Percentiles rank a stretch among this genome's conserved stretches.
Evolutionary conservation across 768 basidiomycete genomes (phyloP).

Genomic region (Panus rudis): DNA sequence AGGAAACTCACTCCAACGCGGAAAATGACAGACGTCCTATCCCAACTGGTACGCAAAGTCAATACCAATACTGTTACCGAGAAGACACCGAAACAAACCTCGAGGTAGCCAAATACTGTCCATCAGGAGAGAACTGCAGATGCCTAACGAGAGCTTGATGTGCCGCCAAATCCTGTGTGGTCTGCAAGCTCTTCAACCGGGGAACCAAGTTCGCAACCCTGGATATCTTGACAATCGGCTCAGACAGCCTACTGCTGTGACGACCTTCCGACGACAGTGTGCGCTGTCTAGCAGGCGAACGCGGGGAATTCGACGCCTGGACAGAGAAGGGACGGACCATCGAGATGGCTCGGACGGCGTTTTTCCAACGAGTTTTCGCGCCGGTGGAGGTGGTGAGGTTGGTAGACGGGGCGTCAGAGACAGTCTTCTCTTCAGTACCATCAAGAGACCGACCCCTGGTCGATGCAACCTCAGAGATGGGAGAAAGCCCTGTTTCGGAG

Average conservation of each 20-base stretch:
- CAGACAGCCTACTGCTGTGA: slow-evolving; percentile 7
- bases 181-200: slow-evolving; percentile 44
- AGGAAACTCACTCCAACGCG: slow-evolving; percentile 45
- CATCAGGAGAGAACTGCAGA: slow-evolving; percentile 72
- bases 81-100: slow-evolving; percentile 33
- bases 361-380: slow-evolving; percentile 32
- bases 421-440: slow-evolving; percentile 13
- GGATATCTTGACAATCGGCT: slow-evolving; percentile 36
- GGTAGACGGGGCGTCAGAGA: slow-evolving; percentile 3
- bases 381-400: slow-evolving; percentile 17
- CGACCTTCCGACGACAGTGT: slow-evolving; percentile 22
- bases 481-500: slow-evolving; percentile 14
- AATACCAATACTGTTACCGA: neutral
- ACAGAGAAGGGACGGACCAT: slow-evolving; percentile 32
- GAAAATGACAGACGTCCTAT: slow-evolving; percentile 62
- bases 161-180: slow-evolving; percentile 54
- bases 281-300: slow-evolving; percentile 12
- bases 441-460: no score
- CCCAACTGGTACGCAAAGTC: slow-evolving; percentile 44
- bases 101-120: slow-evolving; percentile 66
- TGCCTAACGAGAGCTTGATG: slow-evolving; percentile 66
- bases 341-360: slow-evolving; percentile 40
- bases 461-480: slow-evolving; percentile 18
- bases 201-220: slow-evolving; percentile 51
- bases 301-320: slow-evolving; percentile 19